A percentile compares a stretch with the other conserved stretches of the same genome.
Conservation (phyloP, 306 rosid species). For the Elaeagnus macrophylla region DNA sequence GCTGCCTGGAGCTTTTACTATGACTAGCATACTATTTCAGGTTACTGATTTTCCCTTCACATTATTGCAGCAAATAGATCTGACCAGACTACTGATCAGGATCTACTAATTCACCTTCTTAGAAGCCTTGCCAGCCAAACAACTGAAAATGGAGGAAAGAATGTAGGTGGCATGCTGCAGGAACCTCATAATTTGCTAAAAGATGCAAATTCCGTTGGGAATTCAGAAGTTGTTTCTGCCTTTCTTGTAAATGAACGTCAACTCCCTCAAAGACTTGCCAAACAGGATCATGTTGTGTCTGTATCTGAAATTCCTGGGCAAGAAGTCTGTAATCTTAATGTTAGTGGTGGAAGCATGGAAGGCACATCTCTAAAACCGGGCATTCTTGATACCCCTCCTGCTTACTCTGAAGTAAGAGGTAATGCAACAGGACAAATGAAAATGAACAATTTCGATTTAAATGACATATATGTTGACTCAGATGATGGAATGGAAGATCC, state of each 20-base stretch:
- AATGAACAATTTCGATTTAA: slow-evolving; percentile 67
- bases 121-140: slow-evolving; percentile 50
- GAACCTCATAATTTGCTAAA: slow-evolving; percentile 46
- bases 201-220: slow-evolving; percentile 39
- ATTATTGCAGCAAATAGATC: slow-evolving; percentile 53
- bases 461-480: slow-evolving; percentile 67
- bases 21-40: slow-evolving; percentile 7
- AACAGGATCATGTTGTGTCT: slow-evolving; percentile 29
- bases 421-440: slow-evolving; percentile 48
- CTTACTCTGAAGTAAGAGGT: slow-evolving; percentile 57
- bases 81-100: slow-evolving; percentile 65
- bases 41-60: slow-evolving; percentile 21
- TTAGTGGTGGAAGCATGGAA: slow-evolving; percentile 36
- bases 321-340: slow-evolving; percentile 32
- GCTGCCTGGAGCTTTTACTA: slow-evolving; percentile 2
- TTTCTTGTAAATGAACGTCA: slow-evolving; percentile 45
- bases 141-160: slow-evolving; percentile 41
- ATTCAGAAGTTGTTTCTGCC: slow-evolving; percentile 37
- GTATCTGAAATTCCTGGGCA: slow-evolving; percentile 31
- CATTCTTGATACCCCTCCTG: slow-evolving; percentile 46
- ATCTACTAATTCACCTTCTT: slow-evolving; percentile 65
- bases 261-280: slow-evolving; percentile 39
- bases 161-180: slow-evolving; percentile 41
- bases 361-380: slow-evolving; percentile 31
- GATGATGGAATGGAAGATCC: slow-evolving; percentile 66